Evolutionary conservation across 441 rosid genomes (phyloP).

Genomic region (Populus hybrid): DNA sequence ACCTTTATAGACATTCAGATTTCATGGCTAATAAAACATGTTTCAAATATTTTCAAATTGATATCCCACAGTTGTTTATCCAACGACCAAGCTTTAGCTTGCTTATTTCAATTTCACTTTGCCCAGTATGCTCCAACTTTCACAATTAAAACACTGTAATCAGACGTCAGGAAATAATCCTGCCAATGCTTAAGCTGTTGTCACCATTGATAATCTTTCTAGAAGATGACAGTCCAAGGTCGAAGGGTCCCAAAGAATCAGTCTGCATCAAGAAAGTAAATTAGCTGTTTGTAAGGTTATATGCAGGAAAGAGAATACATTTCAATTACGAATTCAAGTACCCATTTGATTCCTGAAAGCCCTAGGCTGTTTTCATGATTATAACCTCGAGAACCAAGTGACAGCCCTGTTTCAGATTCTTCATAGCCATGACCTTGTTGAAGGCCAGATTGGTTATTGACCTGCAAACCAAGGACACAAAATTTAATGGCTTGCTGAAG

Average conservation of each 20-base stretch:
- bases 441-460: slow-evolving; percentile 27
- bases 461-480: slow-evolving; percentile 3
- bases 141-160: background rate
- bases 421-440: slow-evolving; percentile 32
- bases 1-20: background rate
- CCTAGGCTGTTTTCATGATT: slow-evolving; percentile 82
- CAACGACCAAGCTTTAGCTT: background rate
- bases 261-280: slow-evolving; percentile 42
- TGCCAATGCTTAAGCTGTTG: slow-evolving; percentile 39
- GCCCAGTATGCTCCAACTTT: slow-evolving; percentile 6
- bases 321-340: slow-evolving; percentile 22
- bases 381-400: slow-evolving; percentile 36
- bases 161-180: slow-evolving; percentile 28
- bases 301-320: background rate
- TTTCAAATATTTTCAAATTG: background rate
- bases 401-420: slow-evolving; percentile 43
- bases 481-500: background rate
- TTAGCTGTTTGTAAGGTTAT: background rate
- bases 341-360: slow-evolving; percentile 86
- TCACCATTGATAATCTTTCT: slow-evolving; percentile 45
- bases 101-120: background rate
- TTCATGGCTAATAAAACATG: background rate
- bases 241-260: slow-evolving; percentile 82
- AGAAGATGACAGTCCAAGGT: slow-evolving; percentile 67
- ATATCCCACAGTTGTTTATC: background rate